These are phyloP conservation scores for Samsoniella hepiali DNA, from an alignment of 2,329 filamentous ascomycete species.

Conservation along the genomic window DNA sequence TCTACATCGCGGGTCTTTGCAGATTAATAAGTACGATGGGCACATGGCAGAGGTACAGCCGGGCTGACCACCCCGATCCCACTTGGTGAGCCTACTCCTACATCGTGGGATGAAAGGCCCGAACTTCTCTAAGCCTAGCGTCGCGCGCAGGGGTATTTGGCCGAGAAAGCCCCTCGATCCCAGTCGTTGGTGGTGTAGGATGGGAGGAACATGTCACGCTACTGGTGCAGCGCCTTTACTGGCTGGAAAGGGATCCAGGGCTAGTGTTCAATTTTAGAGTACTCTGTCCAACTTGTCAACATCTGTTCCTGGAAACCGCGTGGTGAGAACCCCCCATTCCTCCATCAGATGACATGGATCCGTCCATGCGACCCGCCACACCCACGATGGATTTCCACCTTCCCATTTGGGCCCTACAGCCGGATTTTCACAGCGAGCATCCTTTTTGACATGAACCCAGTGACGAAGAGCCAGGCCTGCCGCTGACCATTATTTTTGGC, in stretches of 20 bases:
- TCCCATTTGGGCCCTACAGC: slow-evolving; percentile 37
- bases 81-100: neutral
- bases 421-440: slow-evolving; percentile 52
- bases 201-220: neutral
- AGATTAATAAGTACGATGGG: neutral
- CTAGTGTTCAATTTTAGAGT: neutral
- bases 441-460: slow-evolving; percentile 50
- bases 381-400: slow-evolving; percentile 4
- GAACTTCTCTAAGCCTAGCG: neutral
- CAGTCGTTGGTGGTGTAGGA: neutral
- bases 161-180: slow-evolving; percentile 9
- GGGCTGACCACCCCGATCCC: slow-evolving; percentile 4
- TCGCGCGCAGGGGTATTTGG: slow-evolving; percentile 10
- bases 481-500: slow-evolving; percentile 39
- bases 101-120: neutral
- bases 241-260: neutral
- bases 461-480: slow-evolving; percentile 56
- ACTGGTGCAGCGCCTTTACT: too few relatives aligned
- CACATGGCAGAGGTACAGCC: neutral
- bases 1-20: neutral
- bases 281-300: neutral
- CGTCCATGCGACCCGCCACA: slow-evolving; percentile 1
- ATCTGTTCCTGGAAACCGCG: neutral
- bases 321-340: neutral
- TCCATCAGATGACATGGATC: slow-evolving; percentile 11